Evolutionary conservation across 257 asterid genomes (phyloP).

Genomic region (Scutellaria baicalensis): DNA sequence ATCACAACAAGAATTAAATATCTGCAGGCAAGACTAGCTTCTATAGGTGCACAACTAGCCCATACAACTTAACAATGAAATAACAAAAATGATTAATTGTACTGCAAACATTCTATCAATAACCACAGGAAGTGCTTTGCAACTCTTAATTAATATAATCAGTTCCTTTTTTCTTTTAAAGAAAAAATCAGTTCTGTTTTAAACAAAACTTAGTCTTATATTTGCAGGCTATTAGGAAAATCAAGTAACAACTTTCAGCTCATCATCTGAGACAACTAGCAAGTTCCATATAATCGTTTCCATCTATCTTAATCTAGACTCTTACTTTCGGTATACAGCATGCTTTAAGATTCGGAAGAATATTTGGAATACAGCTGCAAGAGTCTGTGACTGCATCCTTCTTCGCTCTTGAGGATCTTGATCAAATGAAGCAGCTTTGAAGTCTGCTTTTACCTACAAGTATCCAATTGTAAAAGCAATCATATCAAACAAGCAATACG

Average conservation of each 20-base stretch:
- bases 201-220: background rate
- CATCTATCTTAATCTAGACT: background rate
- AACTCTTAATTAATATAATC: background rate
- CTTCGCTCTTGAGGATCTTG: slow-evolving; percentile 74
- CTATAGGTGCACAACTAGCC: background rate
- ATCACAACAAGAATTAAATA: background rate
- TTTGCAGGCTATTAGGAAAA: background rate
- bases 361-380: slow-evolving; percentile 69
- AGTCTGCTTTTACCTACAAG: slow-evolving; percentile 77
- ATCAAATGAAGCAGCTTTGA: slow-evolving; percentile 71
- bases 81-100: background rate
- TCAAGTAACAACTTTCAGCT: background rate
- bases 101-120: background rate
- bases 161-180: background rate
- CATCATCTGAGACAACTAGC: background rate
- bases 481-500: slow-evolving; percentile 1
- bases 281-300: background rate
- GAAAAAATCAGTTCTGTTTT: background rate
- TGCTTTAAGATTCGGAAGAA: slow-evolving; percentile 78
- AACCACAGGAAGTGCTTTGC: background rate
- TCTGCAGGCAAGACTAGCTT: background rate
- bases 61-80: background rate
- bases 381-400: slow-evolving; percentile 77
- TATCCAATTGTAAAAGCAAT: slow-evolving; percentile 11
- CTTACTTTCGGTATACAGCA: slow-evolving; percentile 50